phyloP scores from a whole-genome alignment of 148 eudicot species.

The Vaccinium darrowii region DNA sequence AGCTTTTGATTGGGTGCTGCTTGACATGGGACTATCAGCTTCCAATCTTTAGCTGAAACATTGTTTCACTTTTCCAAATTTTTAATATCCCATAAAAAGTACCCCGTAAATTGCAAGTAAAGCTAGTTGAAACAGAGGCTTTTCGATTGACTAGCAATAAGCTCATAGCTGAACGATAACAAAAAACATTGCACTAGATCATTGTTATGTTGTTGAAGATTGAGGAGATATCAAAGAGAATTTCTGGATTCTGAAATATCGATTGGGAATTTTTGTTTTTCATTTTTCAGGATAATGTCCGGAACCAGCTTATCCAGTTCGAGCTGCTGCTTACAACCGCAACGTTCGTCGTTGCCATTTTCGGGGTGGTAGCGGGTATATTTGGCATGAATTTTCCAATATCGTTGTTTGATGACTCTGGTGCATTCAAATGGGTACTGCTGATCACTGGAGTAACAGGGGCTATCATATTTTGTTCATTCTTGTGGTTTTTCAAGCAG shows the following conservation, averaged over 20 bases:
- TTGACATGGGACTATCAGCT: not conserved
- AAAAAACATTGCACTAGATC: not conserved
- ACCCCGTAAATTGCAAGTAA: not conserved
- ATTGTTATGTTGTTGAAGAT: not conserved
- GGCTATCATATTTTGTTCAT: slow-evolving; percentile 60
- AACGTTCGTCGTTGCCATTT: slow-evolving; percentile 90
- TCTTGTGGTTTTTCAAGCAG: slow-evolving; percentile 80
- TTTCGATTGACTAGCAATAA: not conserved
- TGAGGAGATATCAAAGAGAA: not conserved
- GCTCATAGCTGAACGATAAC: not conserved
- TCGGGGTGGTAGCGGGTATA: slow-evolving; percentile 89
- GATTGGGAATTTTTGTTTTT: slow-evolving; percentile 5
- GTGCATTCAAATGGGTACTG: slow-evolving; percentile 86
- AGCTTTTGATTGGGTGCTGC: not conserved
- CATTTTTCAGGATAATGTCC: slow-evolving; percentile 78
- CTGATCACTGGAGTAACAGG: slow-evolving; percentile 66
- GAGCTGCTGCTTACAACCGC: slow-evolving; percentile 93
- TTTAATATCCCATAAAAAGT: not conserved
- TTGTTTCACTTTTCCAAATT: not conserved
- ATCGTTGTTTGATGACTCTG: slow-evolving; percentile 53
- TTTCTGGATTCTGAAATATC: not conserved
- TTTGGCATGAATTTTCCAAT: slow-evolving; percentile 95
- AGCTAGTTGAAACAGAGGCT: not conserved
- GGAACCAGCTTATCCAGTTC: slow-evolving; percentile 96
- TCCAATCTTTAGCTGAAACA: not conserved